Conservation (phyloP, 1,284 basidiomycete genomes). For the Trametes polyzona region DNA sequence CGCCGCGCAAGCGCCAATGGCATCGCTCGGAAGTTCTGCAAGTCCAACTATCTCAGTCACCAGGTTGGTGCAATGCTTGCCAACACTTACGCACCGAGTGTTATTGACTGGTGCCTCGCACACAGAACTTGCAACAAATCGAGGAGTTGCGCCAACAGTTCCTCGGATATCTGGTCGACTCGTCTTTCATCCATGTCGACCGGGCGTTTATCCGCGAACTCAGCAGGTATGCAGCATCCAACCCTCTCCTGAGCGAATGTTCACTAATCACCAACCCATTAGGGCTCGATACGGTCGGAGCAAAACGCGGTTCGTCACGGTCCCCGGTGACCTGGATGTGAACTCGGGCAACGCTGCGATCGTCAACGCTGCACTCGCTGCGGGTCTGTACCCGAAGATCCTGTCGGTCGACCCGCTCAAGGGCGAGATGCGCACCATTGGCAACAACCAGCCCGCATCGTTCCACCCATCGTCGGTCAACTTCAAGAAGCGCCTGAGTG, state of each 20-base stretch:
- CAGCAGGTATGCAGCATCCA: conserved; percentile 54
- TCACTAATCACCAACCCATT: conserved; percentile 31
- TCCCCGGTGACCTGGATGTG: conserved; percentile 75
- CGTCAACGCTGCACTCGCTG: conserved; percentile 82
- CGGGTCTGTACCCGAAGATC: conserved; percentile 94
- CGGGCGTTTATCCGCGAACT: conserved; percentile 72
- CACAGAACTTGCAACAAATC: conserved; percentile 95
- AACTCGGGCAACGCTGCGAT: conserved; percentile 71
- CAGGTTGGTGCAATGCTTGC: conserved; percentile 52
- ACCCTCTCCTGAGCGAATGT: background rate
- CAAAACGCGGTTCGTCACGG: conserved; percentile 74
- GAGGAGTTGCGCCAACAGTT: conserved; percentile 97
- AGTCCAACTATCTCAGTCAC: conserved; percentile 84
- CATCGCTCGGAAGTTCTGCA: conserved; percentile 77
- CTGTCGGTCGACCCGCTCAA: conserved; percentile 67
- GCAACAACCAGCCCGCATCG: conserved; percentile 83
- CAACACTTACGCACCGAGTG: conserved; percentile 9
- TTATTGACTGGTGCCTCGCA: no score
- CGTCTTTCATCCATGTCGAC: conserved; percentile 81
- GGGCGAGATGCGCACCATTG: conserved; percentile 75
- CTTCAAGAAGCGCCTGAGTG: conserved; percentile 66
- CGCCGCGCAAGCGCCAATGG: conserved; percentile 74
- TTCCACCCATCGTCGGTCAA: conserved; percentile 96
- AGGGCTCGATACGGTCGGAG: conserved; percentile 80
- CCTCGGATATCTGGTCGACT: conserved; percentile 88